Percentiles rank a stretch among this genome's conserved stretches.
Evolutionary conservation across 768 basidiomycete genomes (phyloP).

Genomic region (Solioccasus polychromus): DNA sequence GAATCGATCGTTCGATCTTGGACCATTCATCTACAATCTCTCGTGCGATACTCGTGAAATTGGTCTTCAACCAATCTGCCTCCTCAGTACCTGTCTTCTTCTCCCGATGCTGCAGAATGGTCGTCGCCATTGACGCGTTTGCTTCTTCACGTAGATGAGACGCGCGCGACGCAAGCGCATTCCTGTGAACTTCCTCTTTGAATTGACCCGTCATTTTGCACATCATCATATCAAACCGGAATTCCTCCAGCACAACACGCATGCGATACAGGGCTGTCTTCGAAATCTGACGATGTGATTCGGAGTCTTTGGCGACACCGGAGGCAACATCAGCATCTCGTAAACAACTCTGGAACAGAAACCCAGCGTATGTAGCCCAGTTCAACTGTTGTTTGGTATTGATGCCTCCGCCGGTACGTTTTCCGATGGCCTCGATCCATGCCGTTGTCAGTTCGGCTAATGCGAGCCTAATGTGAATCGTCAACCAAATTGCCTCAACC

Average conservation of each 20-base stretch:
- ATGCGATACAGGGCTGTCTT: constrained; percentile 42
- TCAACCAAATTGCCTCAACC: constrained; percentile 58
- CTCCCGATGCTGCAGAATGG: constrained; percentile 8
- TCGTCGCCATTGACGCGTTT: background rate
- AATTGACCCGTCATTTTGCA: constrained; percentile 19
- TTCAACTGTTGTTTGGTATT: constrained; percentile 29
- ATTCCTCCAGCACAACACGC: constrained; percentile 46
- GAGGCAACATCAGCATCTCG: constrained; percentile 47
- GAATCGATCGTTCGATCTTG: constrained; percentile 38
- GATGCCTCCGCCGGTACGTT: constrained; percentile 21
- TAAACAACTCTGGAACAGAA: constrained; percentile 45
- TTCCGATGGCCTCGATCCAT: constrained; percentile 38
- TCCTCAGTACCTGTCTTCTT: constrained; percentile 26
- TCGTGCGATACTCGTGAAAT: constrained; percentile 38
- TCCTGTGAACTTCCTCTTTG: constrained; percentile 14
- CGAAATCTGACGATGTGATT: constrained; percentile 51
- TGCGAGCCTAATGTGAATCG: constrained; percentile 50
- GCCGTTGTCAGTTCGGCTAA: constrained; percentile 43
- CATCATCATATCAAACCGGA: constrained; percentile 46
- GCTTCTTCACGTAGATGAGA: constrained; percentile 10
- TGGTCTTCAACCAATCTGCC: constrained; percentile 40
- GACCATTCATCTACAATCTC: constrained; percentile 48
- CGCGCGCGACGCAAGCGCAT: constrained; percentile 21
- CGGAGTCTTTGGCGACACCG: constrained; percentile 45
- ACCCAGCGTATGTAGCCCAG: constrained; percentile 49